Evolutionary conservation across 768 basidiomycete species (phyloP).

Genomic region (Megacollybia marginata): DNA sequence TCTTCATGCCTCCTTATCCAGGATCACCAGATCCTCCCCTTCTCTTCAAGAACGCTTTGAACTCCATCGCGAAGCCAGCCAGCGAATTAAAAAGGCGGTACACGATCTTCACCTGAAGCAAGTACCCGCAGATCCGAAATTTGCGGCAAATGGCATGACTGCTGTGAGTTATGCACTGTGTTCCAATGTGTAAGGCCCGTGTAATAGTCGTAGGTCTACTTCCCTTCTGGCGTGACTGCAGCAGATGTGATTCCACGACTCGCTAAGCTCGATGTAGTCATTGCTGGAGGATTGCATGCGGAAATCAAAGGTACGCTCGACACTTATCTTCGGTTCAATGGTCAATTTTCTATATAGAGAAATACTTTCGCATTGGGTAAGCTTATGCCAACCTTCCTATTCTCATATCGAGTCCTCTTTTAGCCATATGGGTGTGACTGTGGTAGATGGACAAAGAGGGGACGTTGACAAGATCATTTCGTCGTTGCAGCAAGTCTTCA

Average conservation of each 20-base stretch:
- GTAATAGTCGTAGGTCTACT: slow-evolving; percentile 40
- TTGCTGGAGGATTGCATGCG: slow-evolving; percentile 84
- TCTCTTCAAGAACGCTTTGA: slow-evolving; percentile 75
- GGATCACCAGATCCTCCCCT: slow-evolving; percentile 55
- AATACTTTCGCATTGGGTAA: slow-evolving; percentile 87
- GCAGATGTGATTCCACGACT: slow-evolving; percentile 74
- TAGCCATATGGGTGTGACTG: slow-evolving; percentile 91
- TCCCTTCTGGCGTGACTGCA: slow-evolving; percentile 73
- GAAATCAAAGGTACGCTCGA: slow-evolving; percentile 62
- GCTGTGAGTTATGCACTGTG: slow-evolving; percentile 31
- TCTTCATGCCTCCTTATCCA: slow-evolving; percentile 70
- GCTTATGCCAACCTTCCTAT: slow-evolving; percentile 13
- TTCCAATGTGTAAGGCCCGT: no score
- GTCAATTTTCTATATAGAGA: slow-evolving; percentile 35
- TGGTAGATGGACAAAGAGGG: slow-evolving; percentile 56
- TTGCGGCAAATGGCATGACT: slow-evolving; percentile 92
- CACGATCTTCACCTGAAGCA: slow-evolving; percentile 63
- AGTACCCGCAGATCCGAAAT: slow-evolving; percentile 52
- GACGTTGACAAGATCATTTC: slow-evolving; percentile 71
- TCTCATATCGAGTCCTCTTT: slow-evolving; percentile 1
- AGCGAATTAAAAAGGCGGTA: slow-evolving; percentile 62
- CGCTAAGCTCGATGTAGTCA: slow-evolving; percentile 62
- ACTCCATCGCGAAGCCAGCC: slow-evolving; percentile 62
- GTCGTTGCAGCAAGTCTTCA: slow-evolving; percentile 53
- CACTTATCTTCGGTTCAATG: not conserved